Base-by-base conservation (phyloP, 352 stramenopile genomes). In the Globisporangium splendens region DNA sequence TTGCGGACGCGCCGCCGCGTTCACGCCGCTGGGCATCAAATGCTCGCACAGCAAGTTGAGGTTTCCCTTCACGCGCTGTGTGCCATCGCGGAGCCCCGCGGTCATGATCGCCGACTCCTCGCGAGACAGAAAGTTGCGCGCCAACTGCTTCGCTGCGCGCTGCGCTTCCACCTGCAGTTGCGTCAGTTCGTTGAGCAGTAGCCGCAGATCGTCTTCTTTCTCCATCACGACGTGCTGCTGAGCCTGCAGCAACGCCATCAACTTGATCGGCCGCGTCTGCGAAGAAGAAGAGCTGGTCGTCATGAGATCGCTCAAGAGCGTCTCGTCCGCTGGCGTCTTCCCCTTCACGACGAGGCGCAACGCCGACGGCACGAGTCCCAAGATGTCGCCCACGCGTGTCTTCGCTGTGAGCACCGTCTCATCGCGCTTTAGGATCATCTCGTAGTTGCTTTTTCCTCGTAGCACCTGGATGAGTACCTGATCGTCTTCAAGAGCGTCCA, bases 331-430 rank as follows among this genome's bases (percentile, higher is more conserved):
- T 2, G 79, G 79, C 1, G 77, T 85, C 61, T 86, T 85, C 44
- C 79, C 82, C 39, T 89, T 88, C 43, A 92, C 53, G 39, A 92
- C 62, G 11, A 92, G 54, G 5, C 72, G 76, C 49, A 92, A 50
- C 3, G 72, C 71, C 28, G 63, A 53, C 1, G 66, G 68, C 18
- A 57, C 46, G 17, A 89, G 63, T 2, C 77, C 75, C 52, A 88
- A n/a, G 24, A 83, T 63, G 20, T 50, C 64, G 59, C 71, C 72
- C 10, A 88, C 20, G 24, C 76, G 73, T 44, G 59, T 59, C 55
- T 92, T 92, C 10, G 88, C 69, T 0, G 61, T 48, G 14, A 79
- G 39, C 28, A 91, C 53, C 0, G 54, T 63, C 1, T 55, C 46
- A 15, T 52, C 68, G n/a, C 44, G 44, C 18, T 53, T 53, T 35